Evolutionary conservation across 2,329 filamentous ascomycete genomes (phyloP), one percentile per base, ranked within the genome.

Genomic region (Verticillium isaacii): DNA sequence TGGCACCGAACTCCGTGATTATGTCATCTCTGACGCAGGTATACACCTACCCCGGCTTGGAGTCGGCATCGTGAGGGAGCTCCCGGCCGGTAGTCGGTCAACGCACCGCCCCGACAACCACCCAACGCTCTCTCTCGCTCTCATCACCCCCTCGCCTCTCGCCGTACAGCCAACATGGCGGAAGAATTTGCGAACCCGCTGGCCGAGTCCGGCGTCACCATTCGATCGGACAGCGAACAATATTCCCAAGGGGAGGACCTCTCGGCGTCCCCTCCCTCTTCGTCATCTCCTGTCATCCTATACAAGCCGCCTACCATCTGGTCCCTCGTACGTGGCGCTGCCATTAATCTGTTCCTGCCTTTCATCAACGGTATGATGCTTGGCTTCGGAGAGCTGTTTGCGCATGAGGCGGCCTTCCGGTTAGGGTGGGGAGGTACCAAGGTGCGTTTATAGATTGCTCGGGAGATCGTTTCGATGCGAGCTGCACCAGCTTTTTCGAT

Each of bases 301-400:
- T 99, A 98, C 83, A 87, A 88, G 66, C 92, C 93, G 3, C 93
- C 95, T 2, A 96, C 93, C 0, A 70, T 96, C 55, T 97, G 92
- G 91, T 88, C 91, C 11, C 75, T 99, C 65, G 67, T 97, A 60
- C 87, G 94, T 61, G 92, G 95, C 41, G 92, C 93, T 17, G 93
- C 93, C 6, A 99, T 99, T 78, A 99, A 99, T 74, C 81, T 99
- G n/a, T 71, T 99, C 1, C 78, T 99, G 23, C 95, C 95, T 0
- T 99, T 99, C 71, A 87, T 99, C 72, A 99, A 99, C 78, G 95
- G 95, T 56, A 85, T 99, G 82, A 99, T 99, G 95, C 79, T 99
- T 71, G 95, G 95, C 2, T 97, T 99, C 72, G 95, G 95, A 68
- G 95, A 99, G 79, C 79, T 99, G 59, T 94, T 99, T 75, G 95